phyloP scores from a whole-genome alignment of 768 basidiomycete species.

The Psilocybe tampanensis region DNA sequence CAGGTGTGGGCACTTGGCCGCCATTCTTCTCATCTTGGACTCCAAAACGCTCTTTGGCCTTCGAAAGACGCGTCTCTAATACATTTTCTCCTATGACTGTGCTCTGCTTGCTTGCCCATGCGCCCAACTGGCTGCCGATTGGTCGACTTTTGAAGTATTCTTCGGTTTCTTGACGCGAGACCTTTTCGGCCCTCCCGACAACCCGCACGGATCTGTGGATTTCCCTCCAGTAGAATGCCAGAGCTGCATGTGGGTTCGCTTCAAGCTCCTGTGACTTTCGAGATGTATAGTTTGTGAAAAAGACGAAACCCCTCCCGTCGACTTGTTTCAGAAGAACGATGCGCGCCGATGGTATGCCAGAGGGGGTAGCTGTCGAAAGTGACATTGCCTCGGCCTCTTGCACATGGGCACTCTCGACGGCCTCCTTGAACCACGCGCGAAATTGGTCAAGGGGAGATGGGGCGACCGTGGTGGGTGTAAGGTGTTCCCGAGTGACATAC shows the following conservation, averaged over 20 bases:
- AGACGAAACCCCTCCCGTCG: slow-evolving; percentile 88
- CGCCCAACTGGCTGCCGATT: slow-evolving; percentile 82
- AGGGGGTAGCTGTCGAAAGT: slow-evolving; percentile 68
- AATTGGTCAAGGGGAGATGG: slow-evolving; percentile 85
- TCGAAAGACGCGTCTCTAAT: slow-evolving; percentile 60
- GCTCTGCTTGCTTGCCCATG: slow-evolving; percentile 94
- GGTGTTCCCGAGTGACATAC: slow-evolving; percentile 65
- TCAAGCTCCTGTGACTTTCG: slow-evolving; percentile 85
- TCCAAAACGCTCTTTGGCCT: slow-evolving; percentile 59
- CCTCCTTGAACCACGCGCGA: slow-evolving; percentile 80
- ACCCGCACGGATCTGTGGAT: slow-evolving; percentile 80
- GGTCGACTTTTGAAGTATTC: slow-evolving; percentile 86
- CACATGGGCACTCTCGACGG: slow-evolving; percentile 53
- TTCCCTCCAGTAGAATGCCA: slow-evolving; percentile 93
- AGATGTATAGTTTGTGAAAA: slow-evolving; percentile 96
- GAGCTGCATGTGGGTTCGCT: slow-evolving; percentile 76
- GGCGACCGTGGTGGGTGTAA: slow-evolving; percentile 62
- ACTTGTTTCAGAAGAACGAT: slow-evolving; percentile 92
- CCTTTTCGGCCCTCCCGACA: slow-evolving; percentile 82
- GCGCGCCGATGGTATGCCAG: slow-evolving; percentile 83
- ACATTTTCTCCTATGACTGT: slow-evolving; percentile 73
- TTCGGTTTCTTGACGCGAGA: slow-evolving; percentile 70
- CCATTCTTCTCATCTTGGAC: slow-evolving; percentile 40
- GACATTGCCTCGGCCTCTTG: slow-evolving; percentile 91
- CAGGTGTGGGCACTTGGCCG: slow-evolving; percentile 71